Base-by-base conservation (phyloP, 2,329 filamentous ascomycete genomes). In the Calonectria hongkongensis region DNA sequence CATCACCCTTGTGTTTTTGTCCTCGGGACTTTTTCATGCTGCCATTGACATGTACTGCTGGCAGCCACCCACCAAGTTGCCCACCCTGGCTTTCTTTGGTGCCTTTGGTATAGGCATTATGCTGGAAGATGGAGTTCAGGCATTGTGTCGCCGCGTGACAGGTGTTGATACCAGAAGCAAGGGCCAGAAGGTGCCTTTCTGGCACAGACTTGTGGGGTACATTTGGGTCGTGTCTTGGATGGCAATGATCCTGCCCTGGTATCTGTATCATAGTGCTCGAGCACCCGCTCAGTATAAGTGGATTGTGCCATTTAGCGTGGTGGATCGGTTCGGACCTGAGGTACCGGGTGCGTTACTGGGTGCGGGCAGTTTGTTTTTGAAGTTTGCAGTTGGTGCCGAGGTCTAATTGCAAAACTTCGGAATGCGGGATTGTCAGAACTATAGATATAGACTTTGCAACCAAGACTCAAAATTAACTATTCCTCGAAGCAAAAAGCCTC, bases 141-240 rank as follows among this genome's bases (percentile, higher is more conserved):
- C 33, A 41, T 12, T 60, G 36, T 60, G 33, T 41, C 54, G 54
- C 7, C 54, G 36, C 3, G 4, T 60, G 5, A 60, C 54, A 9
- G 54, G 54, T 3, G 36, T 41, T 3, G 54, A 60, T 27, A 60
- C 54, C 6, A 33, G 54, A 27, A 60, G 41, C 12, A 10, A 21
- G 12, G 36, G 30, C 13, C 54, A 60, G 36, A 21, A 41, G 21
- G 33, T 60, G 7, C 54, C 54, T 2, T 13, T 60, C 13, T 60
- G 54, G 54, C 54, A 60, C 25, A 41, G 16, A n/a, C 33, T 60
- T 12, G 36, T 60, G 54, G 54, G 54, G 4, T 60, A 60, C 21
- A 8, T 60, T 5, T 60, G 54, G 54, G 54, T 60, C 13, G 2
- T 25, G 25, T 7, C 27, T 21, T 60, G 54, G 54, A 25, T 60